Evolutionary conservation across 192 early-diverging fungal species (phyloP), one percentile per base, ranked within the genome.

Genomic region (Coemansia sp.): DNA sequence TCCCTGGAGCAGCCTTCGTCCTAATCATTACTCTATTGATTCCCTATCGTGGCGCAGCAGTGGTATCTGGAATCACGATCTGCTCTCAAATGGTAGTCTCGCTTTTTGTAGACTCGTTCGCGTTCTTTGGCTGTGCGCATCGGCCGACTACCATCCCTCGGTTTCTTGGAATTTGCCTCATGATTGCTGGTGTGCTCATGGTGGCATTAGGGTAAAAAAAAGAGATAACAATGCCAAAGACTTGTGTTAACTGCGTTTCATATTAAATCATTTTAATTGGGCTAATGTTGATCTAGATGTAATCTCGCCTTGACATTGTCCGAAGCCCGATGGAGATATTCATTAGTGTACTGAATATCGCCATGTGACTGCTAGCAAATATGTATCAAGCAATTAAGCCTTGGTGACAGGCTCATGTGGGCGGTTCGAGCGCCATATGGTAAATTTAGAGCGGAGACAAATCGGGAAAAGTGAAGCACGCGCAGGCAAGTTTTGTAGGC

Each of bases 101-200:
- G 33, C 60, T 85, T 47, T 65, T 85, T 65, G 74, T 80, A 20
- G 82, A 85, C 36, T 77, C 68, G 24, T 80, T 85, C 40, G 77
- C 75, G 5, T 75, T 85, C 70, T 80, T 85, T 67, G 78, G 75
- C 5, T 85, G 77, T 67, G 68, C 52, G 6, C 74, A 77, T 42
- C 68, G 82, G 0, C 82, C 77, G 0, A 72, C 78, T 11, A 73
- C 82, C 12, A 10, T 85, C 7, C 74, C 67, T 29, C 64, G 82
- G 4, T 46, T 79, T 2, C 3, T 57, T 5, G 82, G 82, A 24
- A 77, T 75, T 12, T 49, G 65, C 33, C 63, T 85, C 40, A 29
- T 85, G 36, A 70, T 85, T 63, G 82, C 77, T 16, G 82, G 82
- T 33, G 78, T 85, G n/a, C 77, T 85, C 6, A 79, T 84, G 82